A percentile compares a stretch with the other conserved stretches of the same genome.
phyloP scores from a whole-genome alignment of 495 filamentous ascomycete species.

The Clavariopsis aquatica region DNA sequence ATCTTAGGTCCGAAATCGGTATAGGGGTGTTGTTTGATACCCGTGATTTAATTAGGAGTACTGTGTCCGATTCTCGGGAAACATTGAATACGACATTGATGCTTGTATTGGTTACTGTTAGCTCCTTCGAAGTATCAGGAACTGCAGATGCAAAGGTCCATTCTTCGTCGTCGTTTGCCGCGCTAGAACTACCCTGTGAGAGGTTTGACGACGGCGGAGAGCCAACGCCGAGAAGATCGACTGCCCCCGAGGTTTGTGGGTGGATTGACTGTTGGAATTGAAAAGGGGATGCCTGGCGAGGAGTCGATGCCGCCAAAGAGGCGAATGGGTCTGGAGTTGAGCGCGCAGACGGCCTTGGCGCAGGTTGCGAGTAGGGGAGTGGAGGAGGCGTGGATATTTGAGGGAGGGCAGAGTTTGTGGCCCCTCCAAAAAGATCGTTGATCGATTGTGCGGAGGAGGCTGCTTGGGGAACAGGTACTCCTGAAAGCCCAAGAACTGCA shows the following conservation, averaged over 20 bases:
- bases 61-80: conserved; percentile 49
- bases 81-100: conserved; percentile 57
- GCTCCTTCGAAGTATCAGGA: conserved; percentile 64
- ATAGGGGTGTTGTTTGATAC: conserved; percentile 79
- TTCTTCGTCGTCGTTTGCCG: conserved; percentile 67
- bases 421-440: conserved; percentile 41
- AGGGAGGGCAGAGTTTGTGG: conserved; percentile 36
- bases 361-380: conserved; percentile 43
- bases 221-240: conserved; percentile 30
- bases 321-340: conserved; percentile 49
- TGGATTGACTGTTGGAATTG: conserved; percentile 48
- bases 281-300: conserved; percentile 46
- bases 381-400: conserved; percentile 39
- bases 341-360: conserved; percentile 46
- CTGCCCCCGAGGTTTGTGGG: conserved; percentile 17
- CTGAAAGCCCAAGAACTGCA: conserved; percentile 30
- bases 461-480: conserved; percentile 32
- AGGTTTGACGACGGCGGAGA: conserved; percentile 40
- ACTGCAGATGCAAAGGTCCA: conserved; percentile 92
- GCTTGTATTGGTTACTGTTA: conserved; percentile 61
- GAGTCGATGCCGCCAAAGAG: conserved; percentile 36
- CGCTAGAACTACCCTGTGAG: conserved; percentile 25
- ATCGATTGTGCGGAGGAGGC: conserved; percentile 32
- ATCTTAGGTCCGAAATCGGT: conserved; percentile 76
- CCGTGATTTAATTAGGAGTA: conserved; percentile 59